Base-by-base conservation (phyloP, 1,139 yeast genomes). In the Taphrina flavorubra region DNA sequence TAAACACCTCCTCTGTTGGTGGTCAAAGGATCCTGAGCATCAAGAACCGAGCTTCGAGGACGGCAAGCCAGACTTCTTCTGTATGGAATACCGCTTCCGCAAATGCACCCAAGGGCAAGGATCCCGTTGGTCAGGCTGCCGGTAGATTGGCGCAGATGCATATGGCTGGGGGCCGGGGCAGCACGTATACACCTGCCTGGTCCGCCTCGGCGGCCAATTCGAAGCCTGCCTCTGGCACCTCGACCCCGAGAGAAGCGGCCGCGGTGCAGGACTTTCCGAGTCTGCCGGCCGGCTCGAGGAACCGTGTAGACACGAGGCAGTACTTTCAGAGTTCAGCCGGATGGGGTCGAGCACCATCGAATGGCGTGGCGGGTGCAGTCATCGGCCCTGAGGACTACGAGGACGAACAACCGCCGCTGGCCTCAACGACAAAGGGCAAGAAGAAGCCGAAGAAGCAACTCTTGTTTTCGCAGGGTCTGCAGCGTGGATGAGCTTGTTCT, bases 1-100 rank as follows among this genome's bases (percentile, higher is more conserved):
- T 42, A 10, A 31, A 64, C 20, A 36, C 51, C 13, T 40, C 62
- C 55, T 39, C 65, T 14, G 69, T 44, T 11, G 65, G 65, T 10
- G 69, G 65, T 16, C 62, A 55, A 39, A 65, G 69, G 34, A 49
- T 66, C 11, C 47, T 66, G 56, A 66, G 60, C 60, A 66, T 66
- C 65, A 66, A 66, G 56, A 59, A 51, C 36, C 63, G 59, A 18
- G 64, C 65, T 4, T 56, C 68, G 14, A 53, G 70, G 13, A 61
- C 70, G 13, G 65, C 64, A 11, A 36, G 57, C 14, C 64, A 56
- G 16, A 61, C 69, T n/a, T 62, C 68, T 13, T 61, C 65, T 37
- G 71, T 69, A 1, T 69, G 71, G 71, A 69, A 69, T 20, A 53
- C 51, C 18, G 64, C 58, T 20, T 56, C 57, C 34, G 36, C 49